Conservation (phyloP, 352 stramenopile species). For the Globisporangium ultimum region DNA sequence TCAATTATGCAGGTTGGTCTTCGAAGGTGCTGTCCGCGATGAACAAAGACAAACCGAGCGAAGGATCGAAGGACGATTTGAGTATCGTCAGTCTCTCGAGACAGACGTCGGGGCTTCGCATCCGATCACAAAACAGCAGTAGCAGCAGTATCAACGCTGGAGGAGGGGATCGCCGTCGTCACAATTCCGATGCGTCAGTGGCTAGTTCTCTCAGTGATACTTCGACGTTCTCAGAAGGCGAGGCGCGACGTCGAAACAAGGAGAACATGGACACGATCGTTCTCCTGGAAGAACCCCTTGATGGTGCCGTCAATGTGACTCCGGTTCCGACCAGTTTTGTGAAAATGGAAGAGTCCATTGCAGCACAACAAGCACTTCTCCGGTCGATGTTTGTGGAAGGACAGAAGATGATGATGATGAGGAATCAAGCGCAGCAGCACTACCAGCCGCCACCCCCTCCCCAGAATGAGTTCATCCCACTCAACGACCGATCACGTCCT, state of each 20-base stretch:
- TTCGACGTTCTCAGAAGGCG: conserved; percentile 18
- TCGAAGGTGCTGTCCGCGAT: conserved; percentile 55
- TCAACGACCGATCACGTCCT: conserved; percentile 14
- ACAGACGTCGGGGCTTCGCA: conserved; percentile 5
- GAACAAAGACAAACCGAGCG: conserved; percentile 27
- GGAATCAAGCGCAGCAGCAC: conserved; percentile 6
- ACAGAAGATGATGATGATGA: conserved; percentile 63
- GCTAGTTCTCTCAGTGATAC: conserved; percentile 34
- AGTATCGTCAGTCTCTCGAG: conserved; percentile 19
- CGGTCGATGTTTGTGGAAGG: conserved; percentile 73
- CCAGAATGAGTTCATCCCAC: conserved; percentile 21
- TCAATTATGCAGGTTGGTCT: conserved; percentile 55
- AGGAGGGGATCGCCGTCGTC: conserved; percentile 24
- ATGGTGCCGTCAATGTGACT: conserved; percentile 42
- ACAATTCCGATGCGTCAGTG: conserved; percentile 40
- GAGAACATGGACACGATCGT: conserved; percentile 17
- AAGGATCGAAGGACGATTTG: conserved; percentile 24
- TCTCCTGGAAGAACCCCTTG: conserved; percentile 27
- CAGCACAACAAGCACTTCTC: conserved; percentile 63
- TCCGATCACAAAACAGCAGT: background rate
- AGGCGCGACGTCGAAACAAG: conserved; percentile 12
- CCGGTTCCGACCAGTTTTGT: conserved; percentile 63
- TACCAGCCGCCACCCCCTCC: conserved; percentile 5
- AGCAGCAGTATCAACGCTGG: conserved; percentile 10
- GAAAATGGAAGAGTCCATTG: conserved; percentile 80